These are phyloP conservation scores for Debaryomyces singareniensis DNA, from an alignment of 1,139 yeast genomes.

Conservation along the genomic window DNA sequence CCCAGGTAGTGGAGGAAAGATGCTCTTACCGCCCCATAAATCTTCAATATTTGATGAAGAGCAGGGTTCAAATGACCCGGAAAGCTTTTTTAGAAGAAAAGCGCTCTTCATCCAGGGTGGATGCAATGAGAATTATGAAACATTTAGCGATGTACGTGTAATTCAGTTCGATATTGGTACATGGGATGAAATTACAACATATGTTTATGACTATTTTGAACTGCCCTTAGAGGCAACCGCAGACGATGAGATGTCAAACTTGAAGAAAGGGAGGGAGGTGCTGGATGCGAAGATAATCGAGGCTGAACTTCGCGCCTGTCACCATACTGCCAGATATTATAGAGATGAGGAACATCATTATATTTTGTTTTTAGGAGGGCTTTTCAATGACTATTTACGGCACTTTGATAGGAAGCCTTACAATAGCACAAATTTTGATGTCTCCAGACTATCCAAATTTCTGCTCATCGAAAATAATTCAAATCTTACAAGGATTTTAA, in stretches of 20 bases:
- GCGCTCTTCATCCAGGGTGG: constrained; percentile 40
- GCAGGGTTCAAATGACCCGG: background rate
- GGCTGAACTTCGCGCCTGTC: constrained; percentile 40
- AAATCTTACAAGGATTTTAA: constrained; percentile 28
- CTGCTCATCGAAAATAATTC: constrained; percentile 22
- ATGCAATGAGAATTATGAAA: constrained; percentile 22
- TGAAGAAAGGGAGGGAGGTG: constrained; percentile 19
- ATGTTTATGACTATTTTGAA: constrained; percentile 26
- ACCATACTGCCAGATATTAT: constrained; percentile 34
- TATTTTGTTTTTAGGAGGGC: constrained; percentile 38
- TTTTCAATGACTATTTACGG: constrained; percentile 30
- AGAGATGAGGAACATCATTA: constrained; percentile 30
- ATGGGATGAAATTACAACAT: constrained; percentile 31
- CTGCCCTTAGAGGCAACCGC: constrained; percentile 19
- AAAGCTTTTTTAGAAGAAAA: constrained; percentile 13
- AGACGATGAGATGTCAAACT: constrained; percentile 20
- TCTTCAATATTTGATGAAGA: background rate
- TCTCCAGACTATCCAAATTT: constrained; percentile 27
- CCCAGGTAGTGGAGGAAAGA: background rate
- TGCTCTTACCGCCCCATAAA: background rate
- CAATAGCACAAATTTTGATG: constrained; percentile 28
- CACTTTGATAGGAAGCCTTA: constrained; percentile 26
- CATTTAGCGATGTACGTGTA: constrained; percentile 29
- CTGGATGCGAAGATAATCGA: constrained; percentile 25
- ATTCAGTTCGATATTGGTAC: constrained; percentile 28